Conservation (phyloP, 495 filamentous ascomycete species). For the Pseudevernia furfuracea region DNA sequence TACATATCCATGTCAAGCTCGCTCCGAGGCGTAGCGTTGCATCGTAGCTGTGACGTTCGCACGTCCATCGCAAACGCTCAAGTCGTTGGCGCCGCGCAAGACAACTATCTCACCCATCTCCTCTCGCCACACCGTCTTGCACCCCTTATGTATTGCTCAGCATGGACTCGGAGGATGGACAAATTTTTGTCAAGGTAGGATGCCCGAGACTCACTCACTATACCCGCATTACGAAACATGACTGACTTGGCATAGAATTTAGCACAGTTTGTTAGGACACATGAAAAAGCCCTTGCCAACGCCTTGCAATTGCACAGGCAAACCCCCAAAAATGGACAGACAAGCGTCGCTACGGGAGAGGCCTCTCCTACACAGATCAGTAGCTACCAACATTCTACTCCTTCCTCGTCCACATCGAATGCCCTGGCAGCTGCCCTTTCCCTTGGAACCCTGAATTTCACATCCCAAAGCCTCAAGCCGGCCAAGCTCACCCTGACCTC, state of each 20-base stretch:
- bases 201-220: constrained; percentile 3
- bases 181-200: constrained; percentile 76
- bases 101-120: not conserved
- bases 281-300: constrained; percentile 95
- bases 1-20: not conserved
- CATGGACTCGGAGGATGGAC: constrained; percentile 83
- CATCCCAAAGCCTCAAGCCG: constrained; percentile 75
- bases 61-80: constrained; percentile 4
- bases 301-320: constrained; percentile 78
- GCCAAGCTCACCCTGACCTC: constrained; percentile 91
- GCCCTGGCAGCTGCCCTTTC: constrained; percentile 76
- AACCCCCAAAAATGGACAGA: constrained; percentile 54
- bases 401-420: constrained; percentile 53
- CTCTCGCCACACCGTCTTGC: not conserved
- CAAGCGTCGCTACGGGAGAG: constrained; percentile 43
- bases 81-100: constrained; percentile 8
- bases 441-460: constrained; percentile 73
- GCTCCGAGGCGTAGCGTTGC: not conserved
- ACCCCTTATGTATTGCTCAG: constrained; percentile 27
- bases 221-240: constrained; percentile 15
- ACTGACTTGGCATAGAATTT: constrained; percentile 59
- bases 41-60: not conserved
- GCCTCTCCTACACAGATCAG: constrained; percentile 39
- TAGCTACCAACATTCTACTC: constrained; percentile 41
- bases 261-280: constrained; percentile 88